Evolutionary conservation across 176 grass and related monocot species (phyloP), one percentile per base, ranked within the genome.

Genomic region (Eleusine indica): DNA sequence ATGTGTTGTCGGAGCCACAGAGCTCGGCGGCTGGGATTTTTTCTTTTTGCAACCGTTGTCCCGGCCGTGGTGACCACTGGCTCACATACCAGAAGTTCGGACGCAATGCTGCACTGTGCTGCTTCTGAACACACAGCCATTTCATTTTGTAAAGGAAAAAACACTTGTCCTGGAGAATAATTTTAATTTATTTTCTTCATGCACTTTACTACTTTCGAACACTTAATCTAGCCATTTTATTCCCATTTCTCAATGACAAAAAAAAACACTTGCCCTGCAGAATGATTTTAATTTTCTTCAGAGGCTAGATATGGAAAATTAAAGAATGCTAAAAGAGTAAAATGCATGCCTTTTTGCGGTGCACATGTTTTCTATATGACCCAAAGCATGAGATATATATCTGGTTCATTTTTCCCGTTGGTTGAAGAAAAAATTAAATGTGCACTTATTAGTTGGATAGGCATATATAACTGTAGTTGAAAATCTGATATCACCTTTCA

Each of bases 1-100:
- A 86, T 90, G 88, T 90, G 88, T 90, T 90, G 84, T 90, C 88
- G 74, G 48, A 67, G 10, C 17, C 37, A 79, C 51, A 69, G 7
- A 4, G 9, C 49, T 7, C 19, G 60, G 66, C 66, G 40, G 73
- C 83, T 61, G 57, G 4, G 12, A 54, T 30, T 2, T 12, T 15
- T 56, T n/a, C 16, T 64, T n/a, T 0, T 60, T 28, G 11, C 7
- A 1, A 15, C 35, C 49, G 63, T 54, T 69, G 19, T 15, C 76
- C 68, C 63, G 21, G 49, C 48, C 61, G 61, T 39, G 29, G 61
- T 22, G 1, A 47, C 65, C 62, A 22, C 10, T 57, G 64, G 17
- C 39, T 39, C 78, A 29, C 54, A 14, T 30, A 32, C 47, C 5
- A 41, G 37, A 41, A 41, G 14, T 2, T 7, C 3, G 35, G 5